Evolutionary conservation across 108 stramenopile genomes (phyloP).

Genomic region (Cyclostephanos invisitatus): DNA sequence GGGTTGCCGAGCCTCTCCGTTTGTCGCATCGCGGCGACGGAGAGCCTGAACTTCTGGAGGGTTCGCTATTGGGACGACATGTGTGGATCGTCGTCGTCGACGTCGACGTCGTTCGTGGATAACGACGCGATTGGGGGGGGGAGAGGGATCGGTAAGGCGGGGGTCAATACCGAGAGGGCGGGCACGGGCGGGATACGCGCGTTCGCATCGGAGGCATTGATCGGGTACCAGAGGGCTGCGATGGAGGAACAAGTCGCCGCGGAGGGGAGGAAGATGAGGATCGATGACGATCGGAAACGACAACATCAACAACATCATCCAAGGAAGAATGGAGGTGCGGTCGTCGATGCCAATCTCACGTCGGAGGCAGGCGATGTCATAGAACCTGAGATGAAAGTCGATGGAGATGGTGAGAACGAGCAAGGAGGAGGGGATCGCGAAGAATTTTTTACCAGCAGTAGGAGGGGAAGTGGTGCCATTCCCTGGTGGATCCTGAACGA

Average conservation of each 20-base stretch:
- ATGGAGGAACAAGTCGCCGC: constrained; percentile 18
- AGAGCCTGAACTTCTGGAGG: constrained; percentile 68
- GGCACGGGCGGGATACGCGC: constrained; percentile 16
- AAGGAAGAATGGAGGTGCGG: not conserved
- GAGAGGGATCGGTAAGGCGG: not conserved
- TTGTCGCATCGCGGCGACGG: constrained; percentile 63
- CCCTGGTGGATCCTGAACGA: constrained; percentile 38
- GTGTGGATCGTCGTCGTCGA: constrained; percentile 19
- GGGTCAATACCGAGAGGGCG: not conserved
- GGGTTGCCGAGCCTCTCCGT: constrained; percentile 68
- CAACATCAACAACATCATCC: not conserved
- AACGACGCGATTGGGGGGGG: not conserved
- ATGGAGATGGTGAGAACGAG: not conserved
- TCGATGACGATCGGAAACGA: constrained; percentile 2
- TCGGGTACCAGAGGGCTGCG: constrained; percentile 33
- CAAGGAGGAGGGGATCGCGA: not conserved
- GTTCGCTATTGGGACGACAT: constrained; percentile 62
- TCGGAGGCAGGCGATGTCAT: not conserved
- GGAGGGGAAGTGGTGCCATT: constrained; percentile 6
- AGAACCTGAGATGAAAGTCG: not conserved
- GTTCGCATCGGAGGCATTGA: constrained; percentile 21
- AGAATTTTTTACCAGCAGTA: not conserved
- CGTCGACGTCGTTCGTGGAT: no score
- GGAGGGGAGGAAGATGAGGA: constrained; percentile 25
- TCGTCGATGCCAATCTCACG: not conserved